Evolutionary conservation across 2,329 filamentous ascomycete species (phyloP), one percentile per base, ranked within the genome.

Genomic region (Huntiella omanensis): DNA sequence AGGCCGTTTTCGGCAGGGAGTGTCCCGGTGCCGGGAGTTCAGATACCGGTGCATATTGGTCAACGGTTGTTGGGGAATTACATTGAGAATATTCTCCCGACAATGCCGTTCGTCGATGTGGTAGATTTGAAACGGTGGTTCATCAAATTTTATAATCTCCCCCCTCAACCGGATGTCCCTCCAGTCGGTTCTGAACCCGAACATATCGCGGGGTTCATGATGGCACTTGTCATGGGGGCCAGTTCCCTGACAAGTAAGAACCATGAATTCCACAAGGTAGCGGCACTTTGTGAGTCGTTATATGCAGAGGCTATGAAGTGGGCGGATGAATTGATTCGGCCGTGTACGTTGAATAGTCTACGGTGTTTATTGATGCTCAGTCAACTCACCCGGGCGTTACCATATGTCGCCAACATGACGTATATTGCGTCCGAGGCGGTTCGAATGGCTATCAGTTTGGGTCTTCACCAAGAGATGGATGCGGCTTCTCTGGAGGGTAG

Each of bases 391-490:
- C 43, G 54, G 13, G 40, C 52, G 16, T 43, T 55, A 12, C 53
- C 53, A 15, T 49, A 52, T 41, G 50, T 49, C 3, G 45, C 19
- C 2, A 55, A 55, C 36, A 44, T 53, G 17, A 54, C 52, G 52
- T 55, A 53, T 22, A 39, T 53, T 39, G 52, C 41, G 4, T 52
- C 53, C 5, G 53, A 55, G 49, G 52, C 53, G 6, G 51, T 54
- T 49, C 50, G 54, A 7, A 54, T 55, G 51, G 53, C 54, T 5
- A 41, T 55, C 28, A 43, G 45, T 28, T 50, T 55, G 6, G 54
- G 54, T 4, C 50, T 55, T 2, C 54, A 54, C 28, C 52, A 55
- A 40, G 54, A 55, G 16, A 47, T 36, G 7, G 49, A 48, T 4
- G 15, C 28, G 1, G 13, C 43, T 4, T 33, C 43, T n/a, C 19